Conservation (phyloP, 768 basidiomycete genomes). For the Boletus insuetus region DNA sequence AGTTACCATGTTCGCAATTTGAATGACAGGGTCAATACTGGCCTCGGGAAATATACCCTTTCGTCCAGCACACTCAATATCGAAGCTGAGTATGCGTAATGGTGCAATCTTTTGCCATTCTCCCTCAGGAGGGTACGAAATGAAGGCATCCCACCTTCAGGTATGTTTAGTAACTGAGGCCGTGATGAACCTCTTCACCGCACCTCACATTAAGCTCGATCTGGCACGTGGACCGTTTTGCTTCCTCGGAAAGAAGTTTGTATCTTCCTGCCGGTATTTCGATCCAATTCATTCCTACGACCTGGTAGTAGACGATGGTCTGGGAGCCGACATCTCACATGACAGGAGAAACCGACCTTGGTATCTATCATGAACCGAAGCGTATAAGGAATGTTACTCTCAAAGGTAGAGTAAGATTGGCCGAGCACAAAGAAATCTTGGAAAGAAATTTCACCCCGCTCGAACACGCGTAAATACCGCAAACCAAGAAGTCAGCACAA, state of each 20-base stretch:
- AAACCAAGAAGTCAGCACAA: slow-evolving; percentile 12
- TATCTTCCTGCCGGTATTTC: slow-evolving; percentile 87
- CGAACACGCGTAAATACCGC: slow-evolving; percentile 56
- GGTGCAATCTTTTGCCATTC: slow-evolving; percentile 92
- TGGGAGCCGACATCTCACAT: neutral
- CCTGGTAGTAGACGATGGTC: slow-evolving; percentile 40
- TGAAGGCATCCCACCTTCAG: slow-evolving; percentile 75
- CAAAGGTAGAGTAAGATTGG: slow-evolving; percentile 66
- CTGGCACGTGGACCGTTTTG: slow-evolving; percentile 81
- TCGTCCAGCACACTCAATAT: slow-evolving; percentile 98
- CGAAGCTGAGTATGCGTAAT: slow-evolving; percentile 91
- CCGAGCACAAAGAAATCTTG: slow-evolving; percentile 52
- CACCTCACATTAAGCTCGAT: slow-evolving; percentile 81
- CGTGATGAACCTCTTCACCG: slow-evolving; percentile 15
- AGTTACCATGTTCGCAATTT: slow-evolving; percentile 99
- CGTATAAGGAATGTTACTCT: slow-evolving; percentile 90
- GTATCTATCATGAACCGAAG: slow-evolving; percentile 98
- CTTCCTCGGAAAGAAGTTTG: slow-evolving; percentile 49
- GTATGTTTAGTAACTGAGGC: slow-evolving; percentile 4
- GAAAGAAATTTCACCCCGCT: slow-evolving; percentile 70
- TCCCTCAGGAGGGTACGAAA: slow-evolving; percentile 90
- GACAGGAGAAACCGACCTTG: slow-evolving; percentile 49
- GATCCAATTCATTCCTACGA: slow-evolving; percentile 99
- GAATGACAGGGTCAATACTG: slow-evolving; percentile 88
- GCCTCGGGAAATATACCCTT: slow-evolving; percentile 98